Evolutionary conservation across 2,329 filamentous ascomycete species (phyloP).

Genomic region (Microdochium nivale): DNA sequence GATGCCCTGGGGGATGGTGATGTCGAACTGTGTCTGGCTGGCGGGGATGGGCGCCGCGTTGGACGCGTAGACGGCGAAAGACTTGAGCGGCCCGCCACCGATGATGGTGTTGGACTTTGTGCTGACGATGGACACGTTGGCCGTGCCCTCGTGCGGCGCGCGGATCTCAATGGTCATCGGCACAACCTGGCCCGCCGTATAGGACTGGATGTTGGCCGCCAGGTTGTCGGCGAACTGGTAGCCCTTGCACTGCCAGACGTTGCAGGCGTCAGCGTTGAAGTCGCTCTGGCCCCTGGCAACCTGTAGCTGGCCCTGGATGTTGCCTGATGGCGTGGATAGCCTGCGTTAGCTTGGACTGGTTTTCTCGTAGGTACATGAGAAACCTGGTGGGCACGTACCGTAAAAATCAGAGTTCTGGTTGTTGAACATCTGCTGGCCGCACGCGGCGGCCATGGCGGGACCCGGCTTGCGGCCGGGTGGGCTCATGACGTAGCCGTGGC

Average conservation of each 20-base stretch:
- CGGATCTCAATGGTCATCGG: constrained; percentile 33
- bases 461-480: constrained; percentile 42
- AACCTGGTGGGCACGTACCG: constrained; percentile 19
- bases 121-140: constrained; percentile 46
- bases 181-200: constrained; percentile 38
- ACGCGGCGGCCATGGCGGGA: constrained; percentile 38
- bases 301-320: constrained; percentile 46
- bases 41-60: constrained; percentile 29
- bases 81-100: constrained; percentile 31
- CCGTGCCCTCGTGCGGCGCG: constrained; percentile 44
- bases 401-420: constrained; percentile 44
- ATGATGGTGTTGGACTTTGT: constrained; percentile 38
- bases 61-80: constrained; percentile 41
- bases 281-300: constrained; percentile 35
- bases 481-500: constrained; percentile 42
- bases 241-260: constrained; percentile 50
- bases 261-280: constrained; percentile 36
- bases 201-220: constrained; percentile 37
- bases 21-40: constrained; percentile 37
- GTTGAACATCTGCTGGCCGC: constrained; percentile 44
- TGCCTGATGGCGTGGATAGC: constrained; percentile 14
- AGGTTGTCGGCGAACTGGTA: constrained; percentile 47
- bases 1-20: constrained; percentile 44
- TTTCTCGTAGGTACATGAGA: not conserved
- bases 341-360: not conserved